These are phyloP conservation scores for Cladophialophora chaetospira DNA, from an alignment of 2,329 filamentous ascomycete species.

Conservation along the genomic window DNA sequence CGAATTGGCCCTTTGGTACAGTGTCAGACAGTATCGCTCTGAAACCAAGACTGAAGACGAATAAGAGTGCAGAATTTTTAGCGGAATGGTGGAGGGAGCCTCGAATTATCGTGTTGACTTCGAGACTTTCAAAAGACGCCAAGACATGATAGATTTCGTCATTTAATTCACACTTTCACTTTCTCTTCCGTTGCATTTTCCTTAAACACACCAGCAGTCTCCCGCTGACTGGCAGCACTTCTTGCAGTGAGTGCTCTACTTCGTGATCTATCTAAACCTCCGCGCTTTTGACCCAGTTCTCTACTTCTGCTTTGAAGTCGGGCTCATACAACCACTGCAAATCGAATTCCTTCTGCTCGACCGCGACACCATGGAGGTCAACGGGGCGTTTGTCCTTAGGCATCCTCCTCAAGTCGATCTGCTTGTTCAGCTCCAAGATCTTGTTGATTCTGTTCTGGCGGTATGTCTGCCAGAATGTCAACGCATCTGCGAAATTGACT, in stretches of 20 bases:
- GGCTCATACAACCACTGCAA: conserved; percentile 50
- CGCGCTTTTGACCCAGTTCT: conserved; percentile 34
- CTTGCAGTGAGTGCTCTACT: background rate
- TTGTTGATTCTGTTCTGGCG: conserved; percentile 53
- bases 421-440: conserved; percentile 51
- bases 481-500: conserved; percentile 22
- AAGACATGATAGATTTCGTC: too few relatives aligned
- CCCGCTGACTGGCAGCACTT: too few relatives aligned
- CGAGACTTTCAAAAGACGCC: conserved; percentile 15
- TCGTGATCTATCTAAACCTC: background rate
- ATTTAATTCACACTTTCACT: too few relatives aligned
- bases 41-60: too few relatives aligned
- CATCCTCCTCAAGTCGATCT: conserved; percentile 53
- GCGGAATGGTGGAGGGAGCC: background rate
- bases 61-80: too few relatives aligned
- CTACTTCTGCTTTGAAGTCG: conserved; percentile 44
- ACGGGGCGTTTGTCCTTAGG: conserved; percentile 34
- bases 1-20: too few relatives aligned
- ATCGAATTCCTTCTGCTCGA: conserved; percentile 38
- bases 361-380: background rate
- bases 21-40: too few relatives aligned
- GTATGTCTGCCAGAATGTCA: conserved; percentile 50
- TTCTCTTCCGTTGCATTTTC: too few relatives aligned
- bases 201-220: too few relatives aligned
- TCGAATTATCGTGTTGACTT: too few relatives aligned